Percentiles rank a stretch among this genome's conserved stretches.
Evolutionary conservation across 2,329 filamentous ascomycete species (phyloP).

Genomic region (Fonsecaea erecta): DNA sequence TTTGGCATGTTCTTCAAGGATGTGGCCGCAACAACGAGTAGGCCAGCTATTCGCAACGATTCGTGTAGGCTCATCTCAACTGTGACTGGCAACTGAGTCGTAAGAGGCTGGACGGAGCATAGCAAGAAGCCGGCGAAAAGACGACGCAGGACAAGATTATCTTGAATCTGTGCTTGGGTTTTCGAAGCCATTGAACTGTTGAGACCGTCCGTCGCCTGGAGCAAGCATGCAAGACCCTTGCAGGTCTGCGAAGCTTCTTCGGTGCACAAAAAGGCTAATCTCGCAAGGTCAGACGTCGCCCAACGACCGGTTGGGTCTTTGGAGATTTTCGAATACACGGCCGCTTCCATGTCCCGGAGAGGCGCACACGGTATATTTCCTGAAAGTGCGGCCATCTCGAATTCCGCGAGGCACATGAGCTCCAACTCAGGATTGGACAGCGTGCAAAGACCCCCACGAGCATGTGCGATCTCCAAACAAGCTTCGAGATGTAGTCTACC

Average conservation of each 20-base stretch:
- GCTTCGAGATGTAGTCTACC: slow-evolving; percentile 6
- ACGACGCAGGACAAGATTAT: neutral
- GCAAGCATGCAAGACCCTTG: neutral
- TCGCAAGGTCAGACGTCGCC: neutral
- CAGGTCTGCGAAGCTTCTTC: neutral
- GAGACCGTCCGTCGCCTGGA: neutral
- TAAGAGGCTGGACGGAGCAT: neutral
- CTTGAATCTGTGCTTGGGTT: neutral
- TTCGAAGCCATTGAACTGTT: neutral
- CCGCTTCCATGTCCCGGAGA: neutral
- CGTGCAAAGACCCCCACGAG: slow-evolving; percentile 2
- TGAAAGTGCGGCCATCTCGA: neutral
- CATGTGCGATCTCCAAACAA: slow-evolving; percentile 8
- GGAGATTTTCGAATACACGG: neutral
- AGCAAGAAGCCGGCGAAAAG: slow-evolving; percentile 9
- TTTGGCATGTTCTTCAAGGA: slow-evolving; percentile 5
- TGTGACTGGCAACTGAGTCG: neutral
- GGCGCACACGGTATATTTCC: neutral
- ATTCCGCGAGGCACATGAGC: neutral
- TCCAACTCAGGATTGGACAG: slow-evolving; percentile 1
- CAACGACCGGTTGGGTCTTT: neutral
- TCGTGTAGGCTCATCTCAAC: neutral
- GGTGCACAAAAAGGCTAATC: neutral
- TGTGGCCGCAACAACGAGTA: neutral
- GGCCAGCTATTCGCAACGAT: neutral